phyloP scores from a whole-genome alignment of 495 filamentous ascomycete genomes.

The Pseudevernia furfuracea region DNA sequence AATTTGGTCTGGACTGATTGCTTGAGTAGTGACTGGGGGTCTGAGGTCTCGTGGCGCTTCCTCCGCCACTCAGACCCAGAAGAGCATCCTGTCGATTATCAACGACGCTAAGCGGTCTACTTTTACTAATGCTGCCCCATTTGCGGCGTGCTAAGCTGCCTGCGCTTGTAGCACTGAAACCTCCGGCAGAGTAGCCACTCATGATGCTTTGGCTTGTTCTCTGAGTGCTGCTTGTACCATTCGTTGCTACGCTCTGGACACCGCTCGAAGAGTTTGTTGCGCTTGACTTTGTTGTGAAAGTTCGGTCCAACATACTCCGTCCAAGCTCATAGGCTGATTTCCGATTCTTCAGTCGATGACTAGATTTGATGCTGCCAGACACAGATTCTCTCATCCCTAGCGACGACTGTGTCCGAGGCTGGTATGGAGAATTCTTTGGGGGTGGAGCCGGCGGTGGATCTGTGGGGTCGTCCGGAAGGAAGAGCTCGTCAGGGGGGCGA shows the following conservation, averaged over 20 bases:
- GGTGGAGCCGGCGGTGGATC: slow-evolving; percentile 36
- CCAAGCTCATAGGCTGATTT: slow-evolving; percentile 83
- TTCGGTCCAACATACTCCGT: slow-evolving; percentile 59
- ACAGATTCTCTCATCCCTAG: slow-evolving; percentile 29
- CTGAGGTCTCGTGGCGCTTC: slow-evolving; percentile 47
- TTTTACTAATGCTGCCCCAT: slow-evolving; percentile 34
- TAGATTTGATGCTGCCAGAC: slow-evolving; percentile 29
- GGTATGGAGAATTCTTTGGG: slow-evolving; percentile 37
- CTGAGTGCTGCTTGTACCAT: slow-evolving; percentile 62
- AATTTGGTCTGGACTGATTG: slow-evolving; percentile 58
- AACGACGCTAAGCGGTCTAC: slow-evolving; percentile 47
- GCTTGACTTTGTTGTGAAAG: slow-evolving; percentile 79
- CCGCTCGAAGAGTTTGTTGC: slow-evolving; percentile 67
- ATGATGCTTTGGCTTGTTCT: slow-evolving; percentile 79
- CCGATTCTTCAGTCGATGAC: slow-evolving; percentile 45
- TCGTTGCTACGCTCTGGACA: slow-evolving; percentile 63
- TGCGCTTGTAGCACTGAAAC: slow-evolving; percentile 88
- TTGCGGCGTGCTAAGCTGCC: slow-evolving; percentile 80
- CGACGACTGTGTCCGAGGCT: slow-evolving; percentile 40
- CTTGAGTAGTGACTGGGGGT: slow-evolving; percentile 73
- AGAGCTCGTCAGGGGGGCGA: slow-evolving; percentile 34
- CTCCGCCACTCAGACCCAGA: slow-evolving; percentile 40
- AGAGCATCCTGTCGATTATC: slow-evolving; percentile 42
- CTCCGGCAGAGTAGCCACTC: slow-evolving; percentile 86
- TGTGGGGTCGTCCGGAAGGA: slow-evolving; percentile 27